These are phyloP conservation scores for Leonotis leonurus DNA, from an alignment of 257 asterid species.

Conservation along the genomic window DNA sequence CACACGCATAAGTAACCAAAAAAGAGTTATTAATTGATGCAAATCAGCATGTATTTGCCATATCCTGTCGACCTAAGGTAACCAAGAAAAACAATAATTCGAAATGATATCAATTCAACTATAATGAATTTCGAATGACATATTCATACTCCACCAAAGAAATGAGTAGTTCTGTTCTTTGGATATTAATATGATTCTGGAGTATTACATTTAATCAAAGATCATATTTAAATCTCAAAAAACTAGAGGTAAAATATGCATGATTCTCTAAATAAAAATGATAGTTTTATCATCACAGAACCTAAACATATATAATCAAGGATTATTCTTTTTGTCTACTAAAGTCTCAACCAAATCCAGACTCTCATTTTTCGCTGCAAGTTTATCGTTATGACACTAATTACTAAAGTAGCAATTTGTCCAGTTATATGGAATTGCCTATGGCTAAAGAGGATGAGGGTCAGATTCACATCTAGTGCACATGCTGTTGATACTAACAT, in stretches of 20 bases:
- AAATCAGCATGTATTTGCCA: not conserved
- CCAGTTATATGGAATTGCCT: not conserved
- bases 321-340: not conserved
- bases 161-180: too few relatives aligned
- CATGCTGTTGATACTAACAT: constrained; percentile 6
- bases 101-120: not conserved
- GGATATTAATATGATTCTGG: too few relatives aligned
- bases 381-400: not conserved
- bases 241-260: not conserved
- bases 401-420: not conserved
- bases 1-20: not conserved
- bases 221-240: too few relatives aligned
- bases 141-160: too few relatives aligned
- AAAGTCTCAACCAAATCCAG: not conserved
- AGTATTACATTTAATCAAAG: too few relatives aligned
- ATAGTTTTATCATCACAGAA: not conserved
- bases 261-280: not conserved
- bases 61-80: not conserved
- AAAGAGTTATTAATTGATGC: not conserved
- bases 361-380: not conserved
- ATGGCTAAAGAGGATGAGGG: not conserved
- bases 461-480: constrained; percentile 10
- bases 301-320: not conserved
- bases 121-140: too few relatives aligned
- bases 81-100: not conserved